Evolutionary conservation across 495 filamentous ascomycete species (phyloP).

Genomic region (Penicillium soppii): DNA sequence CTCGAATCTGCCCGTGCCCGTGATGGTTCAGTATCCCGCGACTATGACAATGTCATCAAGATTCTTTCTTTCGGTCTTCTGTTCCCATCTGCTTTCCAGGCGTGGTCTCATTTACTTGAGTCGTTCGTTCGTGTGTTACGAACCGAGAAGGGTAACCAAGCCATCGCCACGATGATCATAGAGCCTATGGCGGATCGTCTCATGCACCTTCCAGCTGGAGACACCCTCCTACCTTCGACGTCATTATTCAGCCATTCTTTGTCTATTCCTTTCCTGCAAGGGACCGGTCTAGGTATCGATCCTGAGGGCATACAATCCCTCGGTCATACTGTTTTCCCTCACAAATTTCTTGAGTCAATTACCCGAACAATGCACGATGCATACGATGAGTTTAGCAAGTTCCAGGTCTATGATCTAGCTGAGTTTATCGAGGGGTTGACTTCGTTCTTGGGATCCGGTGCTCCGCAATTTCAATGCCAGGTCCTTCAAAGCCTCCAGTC

Average conservation of each 20-base stretch:
- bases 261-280: conserved; percentile 32
- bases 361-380: conserved; percentile 26
- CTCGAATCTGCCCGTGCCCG: conserved; percentile 43
- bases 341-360: conserved; percentile 26
- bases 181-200: conserved; percentile 66
- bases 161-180: conserved; percentile 58
- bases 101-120: conserved; percentile 63
- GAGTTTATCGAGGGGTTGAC: conserved; percentile 42
- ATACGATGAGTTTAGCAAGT: conserved; percentile 29
- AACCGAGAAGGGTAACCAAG: conserved; percentile 64
- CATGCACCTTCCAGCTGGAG: conserved; percentile 14
- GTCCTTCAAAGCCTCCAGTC: conserved; percentile 33
- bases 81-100: conserved; percentile 38
- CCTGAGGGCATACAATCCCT: background rate
- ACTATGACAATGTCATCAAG: conserved; percentile 68
- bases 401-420: conserved; percentile 22
- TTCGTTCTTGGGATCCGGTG: conserved; percentile 39
- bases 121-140: conserved; percentile 57
- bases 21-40: conserved; percentile 46
- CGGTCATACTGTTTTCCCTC: conserved; percentile 18
- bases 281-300: conserved; percentile 7
- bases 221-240: conserved; percentile 28
- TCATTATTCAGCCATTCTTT: conserved; percentile 36
- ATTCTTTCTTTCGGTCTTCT: conserved; percentile 64
- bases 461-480: conserved; percentile 26